A percentile compares a stretch with the other conserved stretches of the same genome.
Evolutionary conservation across 2,329 filamentous ascomycete genomes (phyloP).

Genomic region (Fusarium sp.): DNA sequence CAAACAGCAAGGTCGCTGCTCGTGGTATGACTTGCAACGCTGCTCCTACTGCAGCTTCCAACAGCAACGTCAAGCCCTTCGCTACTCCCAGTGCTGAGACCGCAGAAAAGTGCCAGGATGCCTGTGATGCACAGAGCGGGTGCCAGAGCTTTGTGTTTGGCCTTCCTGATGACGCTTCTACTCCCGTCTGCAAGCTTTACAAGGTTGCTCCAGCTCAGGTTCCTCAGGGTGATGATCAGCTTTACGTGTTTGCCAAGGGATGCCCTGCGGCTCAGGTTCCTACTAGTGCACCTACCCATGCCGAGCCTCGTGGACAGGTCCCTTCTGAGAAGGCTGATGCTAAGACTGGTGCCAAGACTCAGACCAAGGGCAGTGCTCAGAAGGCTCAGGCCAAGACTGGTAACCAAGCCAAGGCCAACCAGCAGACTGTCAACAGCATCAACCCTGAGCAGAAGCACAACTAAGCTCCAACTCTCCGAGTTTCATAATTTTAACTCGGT

Average conservation of each 20-base stretch:
- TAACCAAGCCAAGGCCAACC: neutral
- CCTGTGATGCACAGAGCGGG: neutral
- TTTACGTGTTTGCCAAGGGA: conserved; percentile 19
- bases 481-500: neutral
- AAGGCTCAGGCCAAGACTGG: neutral
- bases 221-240: conserved; percentile 6
- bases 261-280: conserved; percentile 6
- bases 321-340: neutral
- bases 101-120: conserved; percentile 16
- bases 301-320: neutral
- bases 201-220: conserved; percentile 13
- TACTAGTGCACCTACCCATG: neutral
- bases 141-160: conserved; percentile 27
- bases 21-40: conserved; percentile 2
- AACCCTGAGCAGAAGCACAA: neutral
- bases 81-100: conserved; percentile 8
- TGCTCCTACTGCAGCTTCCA: conserved; percentile 2
- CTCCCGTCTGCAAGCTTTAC: conserved; percentile 18
- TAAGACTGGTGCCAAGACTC: neutral
- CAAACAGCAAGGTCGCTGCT: neutral
- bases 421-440: neutral
- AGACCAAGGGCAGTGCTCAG: neutral
- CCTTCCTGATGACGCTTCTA: conserved; percentile 8
- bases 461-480: neutral
- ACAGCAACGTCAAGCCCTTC: conserved; percentile 14